Base-by-base conservation (phyloP, 108 stramenopile genomes). In the Craspedostauros australis region DNA sequence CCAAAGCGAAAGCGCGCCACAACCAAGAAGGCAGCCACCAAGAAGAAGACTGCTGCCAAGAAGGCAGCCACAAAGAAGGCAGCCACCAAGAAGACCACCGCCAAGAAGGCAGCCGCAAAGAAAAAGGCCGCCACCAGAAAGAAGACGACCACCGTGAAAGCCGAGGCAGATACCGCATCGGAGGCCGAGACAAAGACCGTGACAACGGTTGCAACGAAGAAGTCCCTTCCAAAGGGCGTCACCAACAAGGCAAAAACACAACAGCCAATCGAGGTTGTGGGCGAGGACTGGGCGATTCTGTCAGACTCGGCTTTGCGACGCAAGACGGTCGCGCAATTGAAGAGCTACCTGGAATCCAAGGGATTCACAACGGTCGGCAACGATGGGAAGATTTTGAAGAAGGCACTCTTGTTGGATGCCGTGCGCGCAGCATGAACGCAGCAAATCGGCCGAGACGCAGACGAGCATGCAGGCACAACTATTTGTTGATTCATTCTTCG, bases 341-440 rank as follows among this genome's bases (percentile, higher is more conserved):
- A 25, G 4, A 51, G 46, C 3, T 74, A 68, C 31, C 42, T 74
- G 38, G 31, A 41, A 19, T 42, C 44, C 24, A 50, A 71, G 57
- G 70, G 70, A 11, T 27, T 65, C 9, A 3, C 42, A 30, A 54
- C 54, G 9, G 49, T 28, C 5, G 70, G 44, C 36, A 38, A 34
- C 5, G 53, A 65, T 27, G 70, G 70, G 18, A 72, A 72, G 24
- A 21, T 45, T 12, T 31, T 60, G 28, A 72, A 72, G 58, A 72
- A 72, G 38, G 57, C 54, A 23, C 34, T 44, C 4, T 37, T 63
- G 52, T 31, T 63, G 16, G 51, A 63, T 19, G 52, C 51, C 8
- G 44, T 63, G 12, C 38, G 22, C n/a, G n/a, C n/a, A n/a, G n/a
- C n/a, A n/a, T n/a, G n/a, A n/a, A n/a, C n/a, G n/a, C n/a, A n/a